Conservation (phyloP, 768 basidiomycete species). For the Rhizopogon vesiculosus region DNA sequence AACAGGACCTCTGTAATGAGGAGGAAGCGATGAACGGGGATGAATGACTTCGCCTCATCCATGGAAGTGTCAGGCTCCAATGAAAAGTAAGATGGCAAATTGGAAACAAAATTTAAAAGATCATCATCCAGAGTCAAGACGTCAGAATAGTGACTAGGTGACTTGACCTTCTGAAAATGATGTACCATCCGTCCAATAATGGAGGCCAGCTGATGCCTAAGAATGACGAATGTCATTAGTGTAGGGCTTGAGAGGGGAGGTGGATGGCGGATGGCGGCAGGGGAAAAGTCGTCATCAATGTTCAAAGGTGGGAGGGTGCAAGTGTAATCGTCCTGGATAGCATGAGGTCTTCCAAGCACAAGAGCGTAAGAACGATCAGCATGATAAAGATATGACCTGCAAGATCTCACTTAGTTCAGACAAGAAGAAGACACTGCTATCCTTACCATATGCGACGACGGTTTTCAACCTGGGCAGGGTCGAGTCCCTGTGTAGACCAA, state of each 20-base stretch:
- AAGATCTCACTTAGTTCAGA: slow-evolving; percentile 6
- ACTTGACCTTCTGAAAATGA: slow-evolving; percentile 85
- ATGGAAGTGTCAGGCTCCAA: slow-evolving; percentile 72
- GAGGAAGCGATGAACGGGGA: slow-evolving; percentile 84
- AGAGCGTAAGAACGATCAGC: slow-evolving; percentile 91
- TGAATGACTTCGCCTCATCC: slow-evolving; percentile 58
- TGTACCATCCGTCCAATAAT: slow-evolving; percentile 91
- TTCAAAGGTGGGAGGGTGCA: slow-evolving; percentile 77
- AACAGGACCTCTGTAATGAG: slow-evolving; percentile 88
- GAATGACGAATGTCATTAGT: slow-evolving; percentile 81
- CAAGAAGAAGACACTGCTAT: not conserved
- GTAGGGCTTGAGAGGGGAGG: slow-evolving; percentile 69
- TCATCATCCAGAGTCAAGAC: slow-evolving; percentile 82
- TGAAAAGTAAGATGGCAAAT: slow-evolving; percentile 76
- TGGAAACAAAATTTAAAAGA: slow-evolving; percentile 67
- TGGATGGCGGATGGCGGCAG: slow-evolving; percentile 41
- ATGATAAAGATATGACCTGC: slow-evolving; percentile 87
- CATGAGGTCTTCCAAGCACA: slow-evolving; percentile 85
- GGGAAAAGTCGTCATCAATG: slow-evolving; percentile 55
- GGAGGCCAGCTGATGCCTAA: slow-evolving; percentile 74
- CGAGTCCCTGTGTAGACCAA: slow-evolving; percentile 49
- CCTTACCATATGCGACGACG: slow-evolving; percentile 82
- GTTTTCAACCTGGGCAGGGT: slow-evolving; percentile 78
- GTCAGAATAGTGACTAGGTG: slow-evolving; percentile 77
- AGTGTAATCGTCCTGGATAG: slow-evolving; percentile 86